Evolutionary conservation across 768 basidiomycete species (phyloP).

Genomic region (Auriscalpium vulgare): DNA sequence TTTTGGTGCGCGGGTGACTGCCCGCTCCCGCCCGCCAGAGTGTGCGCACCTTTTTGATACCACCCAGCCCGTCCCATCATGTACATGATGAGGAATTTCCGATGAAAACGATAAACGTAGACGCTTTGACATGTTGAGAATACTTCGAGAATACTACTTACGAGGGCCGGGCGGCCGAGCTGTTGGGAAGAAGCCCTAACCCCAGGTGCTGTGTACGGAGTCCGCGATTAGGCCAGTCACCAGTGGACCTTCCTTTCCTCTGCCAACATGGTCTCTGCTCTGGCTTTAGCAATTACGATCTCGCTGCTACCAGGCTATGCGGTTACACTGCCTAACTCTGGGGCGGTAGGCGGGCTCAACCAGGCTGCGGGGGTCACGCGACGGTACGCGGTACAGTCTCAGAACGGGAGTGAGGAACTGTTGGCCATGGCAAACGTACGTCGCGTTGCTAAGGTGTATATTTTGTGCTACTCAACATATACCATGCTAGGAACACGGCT

Average conservation of each 20-base stretch:
- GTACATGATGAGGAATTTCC: too few species aligned
- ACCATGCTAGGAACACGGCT: slow-evolving; percentile 29
- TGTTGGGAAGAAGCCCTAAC: background rate
- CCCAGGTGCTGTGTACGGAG: background rate
- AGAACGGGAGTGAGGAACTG: background rate
- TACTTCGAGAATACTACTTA: too few species aligned
- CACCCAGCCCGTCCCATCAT: too few species aligned
- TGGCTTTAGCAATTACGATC: background rate
- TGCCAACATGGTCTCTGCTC: background rate
- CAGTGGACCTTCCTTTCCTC: background rate
- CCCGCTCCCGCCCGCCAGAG: too few species aligned
- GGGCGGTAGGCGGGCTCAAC: background rate
- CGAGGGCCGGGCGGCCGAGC: too few species aligned
- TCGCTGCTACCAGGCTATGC: background rate
- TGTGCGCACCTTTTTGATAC: too few species aligned
- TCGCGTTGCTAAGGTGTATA: background rate
- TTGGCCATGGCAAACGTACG: background rate
- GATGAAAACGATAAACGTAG: too few species aligned
- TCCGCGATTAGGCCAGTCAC: background rate
- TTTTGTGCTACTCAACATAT: background rate
- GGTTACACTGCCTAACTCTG: background rate
- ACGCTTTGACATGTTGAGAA: too few species aligned
- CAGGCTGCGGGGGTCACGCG: background rate
- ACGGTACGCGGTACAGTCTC: background rate
- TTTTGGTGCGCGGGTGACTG: too few species aligned